phyloP scores from a whole-genome alignment of 306 rosid species.

The Cicer arietinum region DNA sequence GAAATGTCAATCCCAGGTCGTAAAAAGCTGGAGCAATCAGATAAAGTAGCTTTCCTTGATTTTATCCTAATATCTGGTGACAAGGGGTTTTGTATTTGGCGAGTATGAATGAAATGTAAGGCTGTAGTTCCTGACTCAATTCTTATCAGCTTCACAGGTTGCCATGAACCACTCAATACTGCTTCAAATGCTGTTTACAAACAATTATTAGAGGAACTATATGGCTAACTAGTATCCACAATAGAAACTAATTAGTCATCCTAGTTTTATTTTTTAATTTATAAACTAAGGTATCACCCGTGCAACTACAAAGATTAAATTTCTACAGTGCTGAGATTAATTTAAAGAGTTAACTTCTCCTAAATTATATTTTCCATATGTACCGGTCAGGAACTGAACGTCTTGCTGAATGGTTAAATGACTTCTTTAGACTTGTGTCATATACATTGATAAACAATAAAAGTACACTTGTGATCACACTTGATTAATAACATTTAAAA shows the following conservation, averaged over 20 bases:
- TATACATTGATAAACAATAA: no score
- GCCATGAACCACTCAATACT: constrained; percentile 68
- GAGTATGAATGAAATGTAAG: constrained; percentile 58
- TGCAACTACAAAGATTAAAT: no score
- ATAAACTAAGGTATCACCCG: no score
- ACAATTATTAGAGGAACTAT: background rate
- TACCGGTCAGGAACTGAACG: no score
- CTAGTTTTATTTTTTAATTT: background rate
- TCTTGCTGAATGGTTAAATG: no score
- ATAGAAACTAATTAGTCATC: background rate
- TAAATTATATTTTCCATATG: no score
- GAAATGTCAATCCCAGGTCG: constrained; percentile 80
- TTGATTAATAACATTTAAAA: background rate
- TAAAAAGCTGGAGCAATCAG: constrained; percentile 74
- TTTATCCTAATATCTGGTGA: constrained; percentile 60
- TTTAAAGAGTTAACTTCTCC: no score
- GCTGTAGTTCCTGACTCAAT: constrained; percentile 63
- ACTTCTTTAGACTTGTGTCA: background rate
- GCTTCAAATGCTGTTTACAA: constrained; percentile 77
- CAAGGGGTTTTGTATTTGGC: constrained; percentile 55
- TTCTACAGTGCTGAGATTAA: no score
- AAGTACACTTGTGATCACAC: background rate
- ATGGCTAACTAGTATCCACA: background rate
- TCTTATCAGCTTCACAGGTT: constrained; percentile 60
- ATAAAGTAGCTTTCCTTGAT: constrained; percentile 71